Evolutionary conservation across 805 yeast genomes (phyloP).

Genomic region (Yarrowia sp.): DNA sequence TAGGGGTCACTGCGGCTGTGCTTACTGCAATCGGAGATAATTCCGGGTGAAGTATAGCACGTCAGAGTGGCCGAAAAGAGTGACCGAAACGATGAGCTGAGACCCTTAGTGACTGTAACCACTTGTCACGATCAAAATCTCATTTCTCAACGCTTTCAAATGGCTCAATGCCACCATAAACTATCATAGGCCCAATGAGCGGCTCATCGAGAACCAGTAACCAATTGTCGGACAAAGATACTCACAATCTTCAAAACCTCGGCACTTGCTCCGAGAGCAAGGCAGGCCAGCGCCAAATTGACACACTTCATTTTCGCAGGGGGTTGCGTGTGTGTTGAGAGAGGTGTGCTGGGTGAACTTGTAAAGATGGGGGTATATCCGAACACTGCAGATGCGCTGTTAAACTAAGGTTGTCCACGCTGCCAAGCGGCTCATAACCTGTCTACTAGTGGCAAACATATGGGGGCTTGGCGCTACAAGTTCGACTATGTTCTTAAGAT

Average conservation of each 20-base stretch:
- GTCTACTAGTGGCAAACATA: neutral
- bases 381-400: conserved; percentile 15
- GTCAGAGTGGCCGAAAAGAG: too few species aligned
- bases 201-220: conserved; percentile 9
- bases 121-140: neutral
- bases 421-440: conserved; percentile 5
- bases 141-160: too few species aligned
- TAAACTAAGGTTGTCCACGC: neutral
- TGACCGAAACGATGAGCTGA: too few species aligned
- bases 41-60: too few species aligned
- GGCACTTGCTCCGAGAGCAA: conserved; percentile 30
- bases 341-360: neutral
- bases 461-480: neutral
- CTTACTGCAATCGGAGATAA: neutral
- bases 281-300: conserved; percentile 26
- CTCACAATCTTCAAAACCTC: conserved; percentile 32
- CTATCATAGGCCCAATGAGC: neutral
- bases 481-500: too few species aligned
- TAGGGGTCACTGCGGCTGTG: too few species aligned
- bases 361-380: neutral
- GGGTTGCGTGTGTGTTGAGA: neutral
- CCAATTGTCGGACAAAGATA: neutral
- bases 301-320: conserved; percentile 20
- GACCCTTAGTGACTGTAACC: too few species aligned
- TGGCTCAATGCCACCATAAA: too few species aligned